phyloP scores from a whole-genome alignment of 208 protist genomes.

The Sergeia podlipaevii region DNA sequence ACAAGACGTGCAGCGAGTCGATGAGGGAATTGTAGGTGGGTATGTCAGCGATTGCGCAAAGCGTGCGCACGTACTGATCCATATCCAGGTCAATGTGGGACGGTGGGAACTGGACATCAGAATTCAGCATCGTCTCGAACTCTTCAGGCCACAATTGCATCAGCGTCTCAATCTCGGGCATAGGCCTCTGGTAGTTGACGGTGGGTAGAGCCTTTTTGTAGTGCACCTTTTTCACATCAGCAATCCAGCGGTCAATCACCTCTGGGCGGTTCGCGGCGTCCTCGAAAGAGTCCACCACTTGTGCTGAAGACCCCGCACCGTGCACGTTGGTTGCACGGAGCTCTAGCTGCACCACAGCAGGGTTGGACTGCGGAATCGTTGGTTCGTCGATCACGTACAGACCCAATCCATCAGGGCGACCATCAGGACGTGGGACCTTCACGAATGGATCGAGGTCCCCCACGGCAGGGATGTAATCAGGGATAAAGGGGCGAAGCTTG shows the following conservation, averaged over 20 bases:
- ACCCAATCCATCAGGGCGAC: constrained; percentile 84
- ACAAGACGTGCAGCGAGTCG: constrained; percentile 97
- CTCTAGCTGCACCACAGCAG: constrained; percentile 90
- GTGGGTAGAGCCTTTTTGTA: constrained; percentile 94
- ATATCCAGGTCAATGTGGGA: constrained; percentile 92
- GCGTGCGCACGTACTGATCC: constrained; percentile 91
- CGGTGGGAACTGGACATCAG: constrained; percentile 82
- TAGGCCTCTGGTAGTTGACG: constrained; percentile 94
- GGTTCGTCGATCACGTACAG: constrained; percentile 96
- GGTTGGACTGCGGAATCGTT: constrained; percentile 94
- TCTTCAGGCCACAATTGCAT: constrained; percentile 95
- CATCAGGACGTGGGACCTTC: constrained; percentile 95
- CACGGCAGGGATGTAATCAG: constrained; percentile 97
- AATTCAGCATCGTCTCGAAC: constrained; percentile 95
- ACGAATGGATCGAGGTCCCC: constrained; percentile 97
- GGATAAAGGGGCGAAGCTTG: constrained; percentile 96
- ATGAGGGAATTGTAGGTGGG: constrained; percentile 96
- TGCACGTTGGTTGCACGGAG: constrained; percentile 83
- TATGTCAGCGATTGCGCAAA: constrained; percentile 96
- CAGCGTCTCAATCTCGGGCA: constrained; percentile 96
- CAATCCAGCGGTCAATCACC: constrained; percentile 95
- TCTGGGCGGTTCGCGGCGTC: constrained; percentile 94
- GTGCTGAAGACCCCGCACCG: constrained; percentile 27
- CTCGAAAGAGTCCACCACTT: constrained; percentile 93
- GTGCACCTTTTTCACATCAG: constrained; percentile 95